These are phyloP conservation scores for Conidiobolus incongruus DNA, from an alignment of 371 early-diverging fungal genomes.

Conservation along the genomic window DNA sequence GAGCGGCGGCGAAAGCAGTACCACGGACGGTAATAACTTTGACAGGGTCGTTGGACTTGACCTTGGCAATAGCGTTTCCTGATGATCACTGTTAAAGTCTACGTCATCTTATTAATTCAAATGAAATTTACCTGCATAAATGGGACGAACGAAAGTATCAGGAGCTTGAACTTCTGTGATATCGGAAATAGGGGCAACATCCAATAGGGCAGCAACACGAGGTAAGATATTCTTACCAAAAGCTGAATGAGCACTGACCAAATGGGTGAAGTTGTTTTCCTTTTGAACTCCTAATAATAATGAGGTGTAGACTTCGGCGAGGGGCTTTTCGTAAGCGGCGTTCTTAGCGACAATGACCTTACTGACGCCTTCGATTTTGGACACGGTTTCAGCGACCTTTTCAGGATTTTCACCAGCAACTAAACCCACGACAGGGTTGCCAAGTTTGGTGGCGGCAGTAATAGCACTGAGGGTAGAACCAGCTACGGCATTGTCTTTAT, in stretches of 20 bases:
- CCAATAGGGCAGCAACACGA: constrained; percentile 77
- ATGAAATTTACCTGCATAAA: constrained; percentile 62
- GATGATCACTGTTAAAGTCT: not conserved
- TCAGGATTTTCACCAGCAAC: constrained; percentile 68
- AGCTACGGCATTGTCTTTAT: constrained; percentile 48
- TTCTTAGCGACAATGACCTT: constrained; percentile 72
- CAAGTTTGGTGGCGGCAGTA: constrained; percentile 62
- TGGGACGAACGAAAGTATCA: constrained; percentile 88
- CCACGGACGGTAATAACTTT: constrained; percentile 82
- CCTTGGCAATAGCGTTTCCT: constrained; percentile 93
- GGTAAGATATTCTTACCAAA: constrained; percentile 87
- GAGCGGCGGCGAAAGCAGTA: constrained; percentile 66
- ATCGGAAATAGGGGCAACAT: constrained; percentile 80
- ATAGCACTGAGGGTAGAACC: constrained; percentile 69
- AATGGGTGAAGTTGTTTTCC: constrained; percentile 52
- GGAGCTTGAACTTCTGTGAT: constrained; percentile 50
- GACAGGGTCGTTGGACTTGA: constrained; percentile 64
- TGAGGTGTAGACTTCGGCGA: constrained; percentile 67
- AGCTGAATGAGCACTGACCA: constrained; percentile 70
- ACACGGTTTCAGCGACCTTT: constrained; percentile 36
- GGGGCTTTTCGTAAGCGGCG: constrained; percentile 45
- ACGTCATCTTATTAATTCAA: not conserved
- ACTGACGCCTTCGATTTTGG: constrained; percentile 44
- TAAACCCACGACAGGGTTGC: constrained; percentile 51
- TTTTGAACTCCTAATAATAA: constrained; percentile 50